These are phyloP conservation scores for Monosporascus sp. DNA, from an alignment of 2,329 filamentous ascomycete genomes.

Conservation along the genomic window DNA sequence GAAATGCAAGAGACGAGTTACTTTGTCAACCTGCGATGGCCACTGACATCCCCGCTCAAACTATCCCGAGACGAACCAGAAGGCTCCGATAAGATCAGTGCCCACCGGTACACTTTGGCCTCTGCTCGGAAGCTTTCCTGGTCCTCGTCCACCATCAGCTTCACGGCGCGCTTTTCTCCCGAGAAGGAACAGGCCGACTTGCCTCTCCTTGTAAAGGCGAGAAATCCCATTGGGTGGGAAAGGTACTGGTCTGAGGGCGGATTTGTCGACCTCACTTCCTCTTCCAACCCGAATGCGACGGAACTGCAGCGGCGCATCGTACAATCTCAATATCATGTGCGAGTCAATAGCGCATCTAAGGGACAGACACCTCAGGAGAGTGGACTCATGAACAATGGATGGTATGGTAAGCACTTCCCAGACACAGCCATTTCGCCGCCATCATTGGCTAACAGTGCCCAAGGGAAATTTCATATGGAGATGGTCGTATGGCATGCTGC, in stretches of 20 bases:
- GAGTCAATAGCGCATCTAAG: constrained; percentile 34
- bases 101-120: constrained; percentile 29
- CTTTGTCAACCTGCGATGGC: constrained; percentile 33
- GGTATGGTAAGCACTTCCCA: constrained; percentile 31
- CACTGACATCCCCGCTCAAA: constrained; percentile 11
- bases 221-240: constrained; percentile 25
- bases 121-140: not conserved
- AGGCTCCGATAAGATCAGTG: constrained; percentile 17
- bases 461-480: constrained; percentile 36
- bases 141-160: constrained; percentile 13
- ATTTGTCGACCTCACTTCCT: constrained; percentile 35
- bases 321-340: constrained; percentile 37
- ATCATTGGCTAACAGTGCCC: not conserved
- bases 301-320: constrained; percentile 40
- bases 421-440: not conserved
- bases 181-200: constrained; percentile 16
- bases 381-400: constrained; percentile 40
- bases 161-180: constrained; percentile 30
- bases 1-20: constrained; percentile 33
- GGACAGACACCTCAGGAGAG: constrained; percentile 37
- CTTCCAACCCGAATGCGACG: constrained; percentile 29
- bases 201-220: constrained; percentile 17
- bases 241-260: constrained; percentile 34
- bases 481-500: constrained; percentile 38
- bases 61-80: constrained; percentile 18